phyloP scores from a whole-genome alignment of 192 early-diverging fungal species.

The Coemansia sp. region DNA sequence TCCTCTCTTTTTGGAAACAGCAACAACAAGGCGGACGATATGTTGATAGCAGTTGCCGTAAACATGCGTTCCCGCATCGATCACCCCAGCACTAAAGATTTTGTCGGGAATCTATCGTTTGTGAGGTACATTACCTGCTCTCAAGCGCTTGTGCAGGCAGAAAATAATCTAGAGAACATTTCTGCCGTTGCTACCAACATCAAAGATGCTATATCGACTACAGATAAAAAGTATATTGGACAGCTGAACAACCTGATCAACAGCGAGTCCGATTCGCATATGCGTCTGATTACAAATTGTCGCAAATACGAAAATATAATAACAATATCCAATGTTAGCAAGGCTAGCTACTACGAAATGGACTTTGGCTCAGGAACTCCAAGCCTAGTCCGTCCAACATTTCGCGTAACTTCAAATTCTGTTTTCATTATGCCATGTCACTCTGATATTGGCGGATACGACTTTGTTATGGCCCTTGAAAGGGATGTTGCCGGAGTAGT shows the following conservation, averaged over 20 bases:
- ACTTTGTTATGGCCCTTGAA: neutral
- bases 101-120: neutral
- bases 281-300: neutral
- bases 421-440: neutral
- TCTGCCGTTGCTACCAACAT: neutral
- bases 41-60: neutral
- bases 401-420: neutral
- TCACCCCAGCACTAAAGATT: neutral
- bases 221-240: neutral
- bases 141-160: neutral
- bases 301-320: neutral
- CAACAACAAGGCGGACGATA: neutral
- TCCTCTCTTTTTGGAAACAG: neutral
- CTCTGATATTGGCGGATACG: neutral
- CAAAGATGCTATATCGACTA: neutral
- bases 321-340: constrained; percentile 1
- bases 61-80: neutral
- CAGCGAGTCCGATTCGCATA: neutral
- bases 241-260: neutral
- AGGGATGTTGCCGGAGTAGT: neutral
- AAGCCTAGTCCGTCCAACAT: neutral
- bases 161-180: neutral
- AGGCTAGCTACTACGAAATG: neutral
- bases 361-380: neutral
- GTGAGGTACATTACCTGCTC: neutral